These are phyloP conservation scores for Cryptococcus maquisensis DNA, from an alignment of 1,284 basidiomycete genomes.

Conservation along the genomic window DNA sequence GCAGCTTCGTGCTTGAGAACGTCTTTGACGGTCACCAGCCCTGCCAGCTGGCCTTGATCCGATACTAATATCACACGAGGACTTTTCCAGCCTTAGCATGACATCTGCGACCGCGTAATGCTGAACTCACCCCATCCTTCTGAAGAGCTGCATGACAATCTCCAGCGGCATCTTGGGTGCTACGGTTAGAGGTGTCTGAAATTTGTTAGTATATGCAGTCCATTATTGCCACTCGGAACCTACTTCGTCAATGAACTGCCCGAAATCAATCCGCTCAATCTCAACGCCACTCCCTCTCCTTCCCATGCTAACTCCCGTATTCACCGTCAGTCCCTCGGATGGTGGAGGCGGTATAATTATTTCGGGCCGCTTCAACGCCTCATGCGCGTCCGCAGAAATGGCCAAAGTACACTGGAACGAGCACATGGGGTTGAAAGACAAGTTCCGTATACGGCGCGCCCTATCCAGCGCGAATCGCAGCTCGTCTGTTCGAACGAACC, in stretches of 20 bases:
- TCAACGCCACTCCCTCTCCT: slow-evolving; percentile 27
- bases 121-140: slow-evolving; percentile 79
- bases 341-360: slow-evolving; percentile 27
- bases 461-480: slow-evolving; percentile 80
- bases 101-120: neutral
- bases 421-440: slow-evolving; percentile 65
- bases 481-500: slow-evolving; percentile 85
- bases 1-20: slow-evolving; percentile 75
- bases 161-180: slow-evolving; percentile 90
- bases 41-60: slow-evolving; percentile 72
- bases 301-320: slow-evolving; percentile 8
- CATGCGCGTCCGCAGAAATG: slow-evolving; percentile 24
- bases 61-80: slow-evolving; percentile 92
- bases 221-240: slow-evolving; percentile 12
- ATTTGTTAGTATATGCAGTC: neutral
- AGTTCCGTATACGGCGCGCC: slow-evolving; percentile 60
- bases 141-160: slow-evolving; percentile 94
- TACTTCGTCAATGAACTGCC: slow-evolving; percentile 90
- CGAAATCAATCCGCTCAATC: slow-evolving; percentile 61
- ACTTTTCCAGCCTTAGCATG: slow-evolving; percentile 49
- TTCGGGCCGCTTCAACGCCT: slow-evolving; percentile 20
- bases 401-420: slow-evolving; percentile 55
- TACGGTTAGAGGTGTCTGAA: slow-evolving; percentile 83
- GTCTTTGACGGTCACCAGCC: slow-evolving; percentile 93
- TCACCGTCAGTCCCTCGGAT: slow-evolving; percentile 3